Evolutionary conservation across 495 filamentous ascomycete genomes (phyloP).

Genomic region (Amorphotheca resinae): DNA sequence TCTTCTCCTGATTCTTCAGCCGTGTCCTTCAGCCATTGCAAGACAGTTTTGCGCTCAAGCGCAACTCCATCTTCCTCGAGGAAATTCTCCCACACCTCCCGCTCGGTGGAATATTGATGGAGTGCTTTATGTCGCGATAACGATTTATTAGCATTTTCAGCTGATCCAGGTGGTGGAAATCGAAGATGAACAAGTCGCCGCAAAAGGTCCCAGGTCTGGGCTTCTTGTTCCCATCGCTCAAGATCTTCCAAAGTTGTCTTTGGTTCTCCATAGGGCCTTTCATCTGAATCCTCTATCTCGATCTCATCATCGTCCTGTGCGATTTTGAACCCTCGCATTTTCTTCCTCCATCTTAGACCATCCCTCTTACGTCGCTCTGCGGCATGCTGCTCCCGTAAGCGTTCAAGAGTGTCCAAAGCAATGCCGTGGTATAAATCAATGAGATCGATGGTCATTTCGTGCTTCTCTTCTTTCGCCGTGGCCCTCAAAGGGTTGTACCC

Average conservation of each 20-base stretch:
- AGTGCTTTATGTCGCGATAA: constrained; percentile 22
- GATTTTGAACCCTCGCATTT: constrained; percentile 16
- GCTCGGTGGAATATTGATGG: constrained; percentile 48
- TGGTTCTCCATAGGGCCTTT: constrained; percentile 3
- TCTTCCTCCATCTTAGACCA: constrained; percentile 11
- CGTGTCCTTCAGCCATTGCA: constrained; percentile 66
- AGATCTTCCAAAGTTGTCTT: constrained; percentile 25
- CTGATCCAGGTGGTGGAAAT: constrained; percentile 22
- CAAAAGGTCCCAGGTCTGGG: constrained; percentile 82
- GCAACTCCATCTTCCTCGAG: constrained; percentile 53
- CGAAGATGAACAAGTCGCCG: constrained; percentile 43
- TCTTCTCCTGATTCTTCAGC: constrained; percentile 46
- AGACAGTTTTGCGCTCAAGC: constrained; percentile 50
- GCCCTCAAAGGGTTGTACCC: constrained; percentile 19
- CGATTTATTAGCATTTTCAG: background rate
- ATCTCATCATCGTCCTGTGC: constrained; percentile 15
- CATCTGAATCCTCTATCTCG: constrained; percentile 17
- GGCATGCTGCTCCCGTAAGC: constrained; percentile 18
- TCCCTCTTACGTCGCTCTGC: constrained; percentile 10
- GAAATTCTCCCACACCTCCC: constrained; percentile 52
- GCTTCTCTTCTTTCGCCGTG: constrained; percentile 12
- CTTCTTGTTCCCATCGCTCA: constrained; percentile 52
- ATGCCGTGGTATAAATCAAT: constrained; percentile 19
- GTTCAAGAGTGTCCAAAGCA: constrained; percentile 19
- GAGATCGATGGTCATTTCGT: constrained; percentile 20